Base-by-base conservation (phyloP, 75 land plant genomes). In the Selaginella moellendorffii region DNA sequence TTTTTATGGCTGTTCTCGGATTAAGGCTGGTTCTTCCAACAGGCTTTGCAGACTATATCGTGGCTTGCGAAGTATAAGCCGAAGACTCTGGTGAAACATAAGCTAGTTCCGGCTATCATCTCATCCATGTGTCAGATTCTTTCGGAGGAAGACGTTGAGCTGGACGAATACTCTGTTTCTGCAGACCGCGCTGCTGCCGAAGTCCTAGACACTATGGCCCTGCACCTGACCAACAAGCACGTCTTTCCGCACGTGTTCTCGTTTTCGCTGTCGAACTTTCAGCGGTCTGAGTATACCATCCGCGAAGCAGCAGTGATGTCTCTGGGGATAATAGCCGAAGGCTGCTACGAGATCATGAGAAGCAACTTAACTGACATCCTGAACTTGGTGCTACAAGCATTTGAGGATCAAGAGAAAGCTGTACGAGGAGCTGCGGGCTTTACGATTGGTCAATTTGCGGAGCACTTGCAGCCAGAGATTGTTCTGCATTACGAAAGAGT, bases 401-500 rank as follows among this genome's bases (percentile, higher is more conserved):
- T 92, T 26, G 80, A 84, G 75, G 97, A 92, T 76, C 82, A 85
- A 87, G 66, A 77, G 67, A 26, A 70, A 60, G 69, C 80, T 62
- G 97, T 92, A 5, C 80, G 97, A 54, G 97, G 97, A 2, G 89
- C 96, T 76, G 97, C 97, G 26, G 82, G 96, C 23, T 92, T 92
- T 78, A 79, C 97, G 29, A 54, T 92, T 58, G 97, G 97, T 52
- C 97, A 92, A 66, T 92, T 92, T 83, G 95, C 97, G 20, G 97
- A 92, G 69, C 77, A 92, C 75, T 64, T 92, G 65, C 97, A 88
- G 67, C 93, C 97, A 30, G 97, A 92, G 58, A 92, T 92, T 31
- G 62, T 74, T 53, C 80, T 80, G 63, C 86, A 85, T 65, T 88
- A 88, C 79, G 85, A 75, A 68, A 81, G 73, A 46, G 96, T 92